phyloP scores from a whole-genome alignment of 805 yeast species.

The Spathaspora arborariae region DNA sequence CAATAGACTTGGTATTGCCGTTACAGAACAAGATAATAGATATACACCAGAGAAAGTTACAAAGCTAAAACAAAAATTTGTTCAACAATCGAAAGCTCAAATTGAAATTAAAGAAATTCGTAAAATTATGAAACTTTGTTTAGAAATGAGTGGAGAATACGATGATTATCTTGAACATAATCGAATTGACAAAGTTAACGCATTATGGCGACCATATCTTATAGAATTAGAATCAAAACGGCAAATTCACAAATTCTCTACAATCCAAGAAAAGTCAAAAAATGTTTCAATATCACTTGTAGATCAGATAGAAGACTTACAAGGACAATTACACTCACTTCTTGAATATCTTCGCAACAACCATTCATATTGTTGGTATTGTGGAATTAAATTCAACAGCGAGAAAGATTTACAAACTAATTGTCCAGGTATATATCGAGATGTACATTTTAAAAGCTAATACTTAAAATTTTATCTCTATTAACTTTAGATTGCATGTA shows the following conservation, averaged over 20 bases:
- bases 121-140: constrained; percentile 39
- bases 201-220: constrained; percentile 39
- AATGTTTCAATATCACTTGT: neutral
- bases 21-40: neutral
- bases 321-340: constrained; percentile 28
- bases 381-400: constrained; percentile 40
- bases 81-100: neutral
- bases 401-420: constrained; percentile 33
- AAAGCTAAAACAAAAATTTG: constrained; percentile 4
- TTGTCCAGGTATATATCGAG: constrained; percentile 50
- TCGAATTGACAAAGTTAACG: constrained; percentile 21
- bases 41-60: constrained; percentile 1
- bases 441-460: constrained; percentile 30
- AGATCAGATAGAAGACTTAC: constrained; percentile 10
- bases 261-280: neutral
- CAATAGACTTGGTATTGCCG: constrained; percentile 13
- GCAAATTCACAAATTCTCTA: neutral
- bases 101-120: constrained; percentile 4
- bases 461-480: constrained; percentile 9
- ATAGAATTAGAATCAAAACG: constrained; percentile 1
- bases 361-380: constrained; percentile 46
- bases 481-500: constrained; percentile 13
- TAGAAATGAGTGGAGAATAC: constrained; percentile 38
- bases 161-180: constrained; percentile 19
- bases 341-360: constrained; percentile 35